phyloP scores from a whole-genome alignment of 345 rosid genomes.

The Gossypium ekmanianum region DNA sequence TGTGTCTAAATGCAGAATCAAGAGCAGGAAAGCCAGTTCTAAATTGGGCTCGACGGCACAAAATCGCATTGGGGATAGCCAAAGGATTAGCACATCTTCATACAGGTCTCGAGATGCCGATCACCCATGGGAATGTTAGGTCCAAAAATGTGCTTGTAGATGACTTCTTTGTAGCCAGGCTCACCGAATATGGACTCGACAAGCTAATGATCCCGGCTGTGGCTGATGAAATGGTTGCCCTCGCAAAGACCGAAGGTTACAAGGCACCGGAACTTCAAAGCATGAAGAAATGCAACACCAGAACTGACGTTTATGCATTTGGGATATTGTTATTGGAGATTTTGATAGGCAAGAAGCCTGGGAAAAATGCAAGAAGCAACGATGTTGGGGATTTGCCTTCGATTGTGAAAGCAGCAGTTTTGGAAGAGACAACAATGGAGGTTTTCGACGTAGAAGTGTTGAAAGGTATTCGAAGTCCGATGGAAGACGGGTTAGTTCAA shows the following conservation, averaged over 20 bases:
- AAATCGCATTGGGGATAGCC: conserved; percentile 84
- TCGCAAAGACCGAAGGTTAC: conserved; percentile 80
- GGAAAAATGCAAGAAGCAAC: conserved; percentile 58
- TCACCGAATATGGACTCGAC: conserved; percentile 90
- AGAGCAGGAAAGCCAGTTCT: conserved; percentile 70
- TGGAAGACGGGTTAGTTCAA: conserved; percentile 96
- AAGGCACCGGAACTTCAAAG: conserved; percentile 95
- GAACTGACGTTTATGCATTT: conserved; percentile 90
- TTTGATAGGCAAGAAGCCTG: conserved; percentile 87
- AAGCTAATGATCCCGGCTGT: conserved; percentile 85
- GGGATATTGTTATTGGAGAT: conserved; percentile 91
- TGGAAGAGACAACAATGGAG: conserved; percentile 96
- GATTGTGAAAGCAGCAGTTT: conserved; percentile 81
- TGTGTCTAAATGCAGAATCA: conserved; percentile 46
- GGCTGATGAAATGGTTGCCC: conserved; percentile 88
- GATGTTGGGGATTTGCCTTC: conserved; percentile 81
- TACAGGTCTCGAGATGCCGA: conserved; percentile 64
- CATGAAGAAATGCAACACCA: conserved; percentile 91
- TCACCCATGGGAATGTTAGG: conserved; percentile 83
- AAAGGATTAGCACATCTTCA: conserved; percentile 88
- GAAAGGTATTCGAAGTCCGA: conserved; percentile 86
- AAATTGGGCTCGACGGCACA: conserved; percentile 96
- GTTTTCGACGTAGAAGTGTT: conserved; percentile 80
- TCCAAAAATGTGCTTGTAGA: conserved; percentile 93
- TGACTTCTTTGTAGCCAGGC: conserved; percentile 75